phyloP scores from a whole-genome alignment of 495 filamentous ascomycete species.

The Penicillium egyptiacum region DNA sequence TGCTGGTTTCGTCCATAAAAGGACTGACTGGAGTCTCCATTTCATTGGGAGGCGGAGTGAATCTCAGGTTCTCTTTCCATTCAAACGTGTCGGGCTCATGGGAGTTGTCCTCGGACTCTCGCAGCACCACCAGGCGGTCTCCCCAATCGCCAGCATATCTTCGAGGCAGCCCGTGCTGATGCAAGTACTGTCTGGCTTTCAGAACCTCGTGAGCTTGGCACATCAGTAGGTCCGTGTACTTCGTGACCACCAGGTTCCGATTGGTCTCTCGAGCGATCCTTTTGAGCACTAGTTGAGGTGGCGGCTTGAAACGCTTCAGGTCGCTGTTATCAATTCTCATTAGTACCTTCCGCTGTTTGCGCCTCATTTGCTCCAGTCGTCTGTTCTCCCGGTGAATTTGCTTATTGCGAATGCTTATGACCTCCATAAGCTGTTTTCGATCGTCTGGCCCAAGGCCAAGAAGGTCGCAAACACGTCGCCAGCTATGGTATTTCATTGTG shows the following conservation, averaged over 20 bases:
- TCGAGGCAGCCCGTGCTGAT: slow-evolving; percentile 25
- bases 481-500: slow-evolving; percentile 24
- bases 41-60: background rate
- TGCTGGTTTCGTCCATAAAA: background rate
- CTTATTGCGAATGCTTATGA: slow-evolving; percentile 23
- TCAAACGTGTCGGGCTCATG: slow-evolving; percentile 16
- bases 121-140: slow-evolving; percentile 22
- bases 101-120: background rate
- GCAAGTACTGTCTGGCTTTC: slow-evolving; percentile 31
- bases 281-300: slow-evolving; percentile 27
- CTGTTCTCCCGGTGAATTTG: slow-evolving; percentile 32
- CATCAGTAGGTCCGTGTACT: slow-evolving; percentile 22
- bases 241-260: slow-evolving; percentile 12
- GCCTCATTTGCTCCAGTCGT: slow-evolving; percentile 30
- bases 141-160: slow-evolving; percentile 37
- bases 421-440: slow-evolving; percentile 11
- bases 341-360: slow-evolving; percentile 31
- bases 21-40: background rate
- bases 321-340: slow-evolving; percentile 34
- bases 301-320: slow-evolving; percentile 15
- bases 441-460: slow-evolving; percentile 33
- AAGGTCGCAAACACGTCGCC: slow-evolving; percentile 17
- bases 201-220: slow-evolving; percentile 31
- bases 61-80: slow-evolving; percentile 15
- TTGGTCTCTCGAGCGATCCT: slow-evolving; percentile 17